These are phyloP conservation scores for Peniophora sp. DNA, from an alignment of 1,284 basidiomycete species.

Conservation along the genomic window DNA sequence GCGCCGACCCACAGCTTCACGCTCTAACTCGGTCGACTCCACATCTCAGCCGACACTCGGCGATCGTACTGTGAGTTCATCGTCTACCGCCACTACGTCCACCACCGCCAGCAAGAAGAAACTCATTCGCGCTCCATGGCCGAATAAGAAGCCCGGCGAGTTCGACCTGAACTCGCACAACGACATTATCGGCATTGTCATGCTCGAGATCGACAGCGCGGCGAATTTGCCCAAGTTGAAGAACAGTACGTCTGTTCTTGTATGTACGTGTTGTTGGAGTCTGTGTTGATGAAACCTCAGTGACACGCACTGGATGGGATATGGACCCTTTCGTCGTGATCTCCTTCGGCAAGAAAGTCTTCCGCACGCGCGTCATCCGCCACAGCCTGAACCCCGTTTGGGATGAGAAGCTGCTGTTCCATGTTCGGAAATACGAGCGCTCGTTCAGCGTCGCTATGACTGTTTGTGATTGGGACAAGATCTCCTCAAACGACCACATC, in stretches of 20 bases:
- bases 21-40: constrained; percentile 24
- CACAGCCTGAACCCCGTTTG: constrained; percentile 87
- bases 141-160: constrained; percentile 27
- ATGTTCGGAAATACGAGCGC: constrained; percentile 84
- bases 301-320: constrained; percentile 83
- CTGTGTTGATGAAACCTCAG: constrained; percentile 26
- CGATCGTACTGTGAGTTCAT: constrained; percentile 5
- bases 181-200: constrained; percentile 91
- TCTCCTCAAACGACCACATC: constrained; percentile 83
- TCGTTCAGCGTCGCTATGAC: constrained; percentile 72
- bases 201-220: constrained; percentile 67
- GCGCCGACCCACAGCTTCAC: constrained; percentile 23
- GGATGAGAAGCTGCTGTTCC: constrained; percentile 96
- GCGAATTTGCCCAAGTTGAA: constrained; percentile 79
- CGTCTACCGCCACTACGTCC: constrained; percentile 16
- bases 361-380: constrained; percentile 85
- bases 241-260: constrained; percentile 59
- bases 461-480: constrained; percentile 93
- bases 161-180: constrained; percentile 65
- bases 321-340: constrained; percentile 98
- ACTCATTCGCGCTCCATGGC: constrained; percentile 19
- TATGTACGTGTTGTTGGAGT: neutral
- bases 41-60: constrained; percentile 7
- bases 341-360: constrained; percentile 95
- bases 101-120: constrained; percentile 7